These are phyloP conservation scores for Boletus vinaceobasis DNA, from an alignment of 768 basidiomycete species.

Conservation along the genomic window DNA sequence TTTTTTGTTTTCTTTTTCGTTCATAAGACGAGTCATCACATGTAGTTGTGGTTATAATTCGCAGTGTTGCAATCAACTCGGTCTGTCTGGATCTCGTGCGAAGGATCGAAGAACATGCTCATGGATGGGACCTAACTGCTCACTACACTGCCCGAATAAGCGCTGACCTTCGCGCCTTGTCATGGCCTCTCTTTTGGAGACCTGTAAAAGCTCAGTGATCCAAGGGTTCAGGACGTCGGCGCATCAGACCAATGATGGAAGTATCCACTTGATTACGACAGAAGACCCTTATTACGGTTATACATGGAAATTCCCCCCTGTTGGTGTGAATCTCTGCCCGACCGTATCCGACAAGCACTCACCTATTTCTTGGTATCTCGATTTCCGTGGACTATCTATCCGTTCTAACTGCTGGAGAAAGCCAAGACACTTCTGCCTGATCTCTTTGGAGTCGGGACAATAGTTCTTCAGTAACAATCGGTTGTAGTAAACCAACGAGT, in stretches of 20 bases:
- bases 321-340: background rate
- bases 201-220: background rate
- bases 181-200: background rate
- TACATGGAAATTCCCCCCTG: background rate
- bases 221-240: background rate
- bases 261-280: background rate
- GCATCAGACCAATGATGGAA: background rate
- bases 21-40: constrained; percentile 9
- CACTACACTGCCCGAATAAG: background rate
- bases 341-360: constrained; percentile 15
- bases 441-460: constrained; percentile 32
- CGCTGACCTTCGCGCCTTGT: no score
- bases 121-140: no score
- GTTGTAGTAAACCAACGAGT: constrained; percentile 84
- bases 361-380: constrained; percentile 70
- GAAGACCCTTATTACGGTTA: background rate
- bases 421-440: constrained; percentile 45
- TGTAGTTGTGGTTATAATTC: constrained; percentile 24
- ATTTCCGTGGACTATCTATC: constrained; percentile 63
- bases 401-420: constrained; percentile 53
- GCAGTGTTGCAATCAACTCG: constrained; percentile 11
- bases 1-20: background rate
- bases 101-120: no score
- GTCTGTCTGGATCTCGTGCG: background rate
- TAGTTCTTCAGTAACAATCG: constrained; percentile 57